Percentiles rank a stretch among this genome's conserved stretches.
Conservation (phyloP, 257 asterid genomes). For the Solanum chiquidenum region DNA sequence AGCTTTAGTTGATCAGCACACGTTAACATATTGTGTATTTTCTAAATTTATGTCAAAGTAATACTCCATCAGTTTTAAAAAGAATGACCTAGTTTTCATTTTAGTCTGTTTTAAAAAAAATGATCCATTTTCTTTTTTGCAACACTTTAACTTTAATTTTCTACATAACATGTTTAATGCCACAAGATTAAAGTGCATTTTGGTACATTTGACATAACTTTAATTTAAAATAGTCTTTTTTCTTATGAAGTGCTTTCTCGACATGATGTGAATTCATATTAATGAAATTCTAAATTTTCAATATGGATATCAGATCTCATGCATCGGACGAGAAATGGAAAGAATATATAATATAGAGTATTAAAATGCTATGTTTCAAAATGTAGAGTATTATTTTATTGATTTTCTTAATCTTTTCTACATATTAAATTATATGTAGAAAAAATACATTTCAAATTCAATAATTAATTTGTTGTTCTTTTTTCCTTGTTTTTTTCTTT, state of each 20-base stretch:
- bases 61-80: no score
- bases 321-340: no score
- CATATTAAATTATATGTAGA: background rate
- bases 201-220: no score
- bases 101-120: no score
- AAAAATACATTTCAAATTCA: background rate
- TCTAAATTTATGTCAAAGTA: background rate
- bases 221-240: no score
- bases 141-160: no score
- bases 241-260: background rate
- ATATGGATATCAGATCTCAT: fast-evolving
- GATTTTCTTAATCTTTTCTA: background rate
- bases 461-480: background rate
- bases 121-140: no score
- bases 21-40: background rate
- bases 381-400: background rate
- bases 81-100: no score
- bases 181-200: no score
- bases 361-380: background rate
- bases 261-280: background rate
- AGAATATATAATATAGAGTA: no score
- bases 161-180: no score
- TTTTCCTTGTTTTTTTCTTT: background rate
- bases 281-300: background rate
- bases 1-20: fast-evolving